phyloP scores from a whole-genome alignment of 495 filamentous ascomycete species.

The Hypoxylon fuscum region DNA sequence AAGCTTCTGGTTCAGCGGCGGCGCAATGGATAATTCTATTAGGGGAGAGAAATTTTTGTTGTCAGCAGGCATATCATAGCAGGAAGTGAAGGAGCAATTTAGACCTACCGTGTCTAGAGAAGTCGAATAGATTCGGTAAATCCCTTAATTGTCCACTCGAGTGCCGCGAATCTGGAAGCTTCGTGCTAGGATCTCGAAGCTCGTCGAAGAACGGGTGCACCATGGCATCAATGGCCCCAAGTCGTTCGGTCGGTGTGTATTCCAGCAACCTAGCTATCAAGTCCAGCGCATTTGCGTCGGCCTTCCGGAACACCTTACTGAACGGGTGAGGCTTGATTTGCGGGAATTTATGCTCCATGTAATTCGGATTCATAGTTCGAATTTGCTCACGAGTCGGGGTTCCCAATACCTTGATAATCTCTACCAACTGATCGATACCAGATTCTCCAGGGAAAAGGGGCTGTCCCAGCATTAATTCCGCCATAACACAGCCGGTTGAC shows the following conservation, averaged over 20 bases:
- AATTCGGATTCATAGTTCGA: slow-evolving; percentile 99
- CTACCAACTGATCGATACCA: slow-evolving; percentile 97
- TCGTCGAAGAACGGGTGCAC: slow-evolving; percentile 99
- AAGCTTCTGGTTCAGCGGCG: slow-evolving; percentile 83
- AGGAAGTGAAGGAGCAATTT: neutral
- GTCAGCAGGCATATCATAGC: slow-evolving; percentile 20
- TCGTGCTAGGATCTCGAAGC: slow-evolving; percentile 85
- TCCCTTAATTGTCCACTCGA: slow-evolving; percentile 77
- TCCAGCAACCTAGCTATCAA: slow-evolving; percentile 92
- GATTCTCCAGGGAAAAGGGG: slow-evolving; percentile 99
- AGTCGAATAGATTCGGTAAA: slow-evolving; percentile 89
- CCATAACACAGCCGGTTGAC: slow-evolving; percentile 99
- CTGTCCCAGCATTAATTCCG: slow-evolving; percentile 98
- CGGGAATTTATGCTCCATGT: slow-evolving; percentile 99
- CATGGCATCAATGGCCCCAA: slow-evolving; percentile 96
- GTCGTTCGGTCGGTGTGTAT: slow-evolving; percentile 95
- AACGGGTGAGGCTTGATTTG: slow-evolving; percentile 99
- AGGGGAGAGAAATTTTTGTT: slow-evolving; percentile 19
- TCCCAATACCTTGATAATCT: slow-evolving; percentile 99
- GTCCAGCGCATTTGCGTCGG: slow-evolving; percentile 90
- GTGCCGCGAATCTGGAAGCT: slow-evolving; percentile 92
- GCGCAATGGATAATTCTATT: slow-evolving; percentile 92
- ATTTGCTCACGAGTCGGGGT: slow-evolving; percentile 99
- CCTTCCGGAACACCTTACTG: slow-evolving; percentile 98
- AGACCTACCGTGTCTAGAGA: slow-evolving; percentile 85